Evolutionary conservation across 345 rosid species (phyloP).

Genomic region (Linum lewisii): DNA sequence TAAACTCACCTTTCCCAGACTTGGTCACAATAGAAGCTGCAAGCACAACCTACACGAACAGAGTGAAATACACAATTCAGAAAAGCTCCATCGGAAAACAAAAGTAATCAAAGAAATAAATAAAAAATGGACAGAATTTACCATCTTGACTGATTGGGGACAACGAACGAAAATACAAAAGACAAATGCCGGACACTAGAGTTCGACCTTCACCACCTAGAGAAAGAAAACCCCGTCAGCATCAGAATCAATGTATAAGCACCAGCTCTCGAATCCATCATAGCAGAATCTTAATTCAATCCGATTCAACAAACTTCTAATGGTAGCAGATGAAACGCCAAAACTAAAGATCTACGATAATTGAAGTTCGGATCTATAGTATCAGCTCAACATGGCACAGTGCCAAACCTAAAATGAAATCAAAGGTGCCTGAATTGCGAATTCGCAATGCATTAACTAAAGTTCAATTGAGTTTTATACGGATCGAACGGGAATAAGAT

Average conservation of each 20-base stretch:
- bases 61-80: not conserved
- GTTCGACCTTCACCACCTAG: not conserved
- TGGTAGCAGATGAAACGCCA: not conserved
- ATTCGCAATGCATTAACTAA: not conserved
- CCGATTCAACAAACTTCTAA: not conserved
- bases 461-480: not conserved
- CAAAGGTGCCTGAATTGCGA: not conserved
- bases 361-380: not conserved
- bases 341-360: not conserved
- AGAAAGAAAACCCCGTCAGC: not conserved
- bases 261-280: not conserved
- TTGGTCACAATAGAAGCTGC: slow-evolving; percentile 76
- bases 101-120: not conserved
- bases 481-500: not conserved
- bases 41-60: slow-evolving; percentile 66
- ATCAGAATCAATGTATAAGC: not conserved
- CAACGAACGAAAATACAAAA: not conserved
- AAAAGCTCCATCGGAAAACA: not conserved
- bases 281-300: not conserved
- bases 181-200: not conserved
- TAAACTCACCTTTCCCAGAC: slow-evolving; percentile 81
- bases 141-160: not conserved
- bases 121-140: not conserved
- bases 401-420: not conserved
- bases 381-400: not conserved